Conservation (phyloP, 331 rosid species). For the Acacia pycnantha region DNA sequence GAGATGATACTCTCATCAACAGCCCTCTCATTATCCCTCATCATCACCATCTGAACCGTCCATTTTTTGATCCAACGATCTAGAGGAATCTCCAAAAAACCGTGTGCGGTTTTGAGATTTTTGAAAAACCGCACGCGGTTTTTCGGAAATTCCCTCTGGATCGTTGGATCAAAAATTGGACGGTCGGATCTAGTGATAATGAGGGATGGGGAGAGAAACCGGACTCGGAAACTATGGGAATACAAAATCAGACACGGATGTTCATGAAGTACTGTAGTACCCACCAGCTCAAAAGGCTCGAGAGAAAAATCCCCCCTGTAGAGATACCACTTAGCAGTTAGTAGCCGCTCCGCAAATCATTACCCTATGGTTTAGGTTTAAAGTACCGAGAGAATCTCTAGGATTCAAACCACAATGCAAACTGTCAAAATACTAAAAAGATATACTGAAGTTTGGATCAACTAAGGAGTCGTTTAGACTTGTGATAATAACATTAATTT, state of each 20-base stretch:
- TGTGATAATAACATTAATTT: neutral
- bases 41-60: too few relatives aligned
- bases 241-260: neutral
- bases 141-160: too few relatives aligned
- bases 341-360: constrained; percentile 9
- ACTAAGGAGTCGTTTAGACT: neutral
- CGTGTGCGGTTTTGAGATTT: too few relatives aligned
- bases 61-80: too few relatives aligned
- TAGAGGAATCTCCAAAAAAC: too few relatives aligned
- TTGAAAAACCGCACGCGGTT: too few relatives aligned
- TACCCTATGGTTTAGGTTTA: neutral
- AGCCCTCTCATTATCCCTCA: too few relatives aligned
- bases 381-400: constrained; percentile 8
- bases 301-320: neutral
- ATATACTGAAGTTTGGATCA: neutral
- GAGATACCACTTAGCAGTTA: neutral
- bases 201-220: too few relatives aligned
- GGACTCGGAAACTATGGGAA: neutral
- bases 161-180: too few relatives aligned
- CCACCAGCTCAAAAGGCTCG: constrained; percentile 11
- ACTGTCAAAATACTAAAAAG: neutral
- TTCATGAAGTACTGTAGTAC: neutral
- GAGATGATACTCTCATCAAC: too few relatives aligned
- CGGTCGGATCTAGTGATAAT: too few relatives aligned
- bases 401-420: neutral